phyloP scores from a whole-genome alignment of 2,329 filamentous ascomycete genomes.

The Fusarium ambrosium region DNA sequence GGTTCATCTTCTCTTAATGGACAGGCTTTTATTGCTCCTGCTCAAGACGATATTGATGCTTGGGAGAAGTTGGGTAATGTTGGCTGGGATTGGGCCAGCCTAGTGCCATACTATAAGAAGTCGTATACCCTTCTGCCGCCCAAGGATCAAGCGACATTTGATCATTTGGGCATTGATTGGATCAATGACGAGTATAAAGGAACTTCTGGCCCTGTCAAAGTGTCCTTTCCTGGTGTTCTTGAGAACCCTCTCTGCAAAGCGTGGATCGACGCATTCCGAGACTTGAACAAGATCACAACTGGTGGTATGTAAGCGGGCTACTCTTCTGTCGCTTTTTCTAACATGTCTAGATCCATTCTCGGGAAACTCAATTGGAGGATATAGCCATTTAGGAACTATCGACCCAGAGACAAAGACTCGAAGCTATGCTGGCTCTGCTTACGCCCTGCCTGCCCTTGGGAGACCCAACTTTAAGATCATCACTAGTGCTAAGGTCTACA shows the following conservation, averaged over 20 bases:
- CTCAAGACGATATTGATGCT: neutral
- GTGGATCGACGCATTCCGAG: neutral
- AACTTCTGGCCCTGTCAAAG: neutral
- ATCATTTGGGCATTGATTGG: neutral
- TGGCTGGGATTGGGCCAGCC: constrained; percentile 5
- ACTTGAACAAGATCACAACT: neutral
- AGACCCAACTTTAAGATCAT: neutral
- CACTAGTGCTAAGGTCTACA: neutral
- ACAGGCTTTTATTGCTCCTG: neutral
- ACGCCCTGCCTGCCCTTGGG: neutral
- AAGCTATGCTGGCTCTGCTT: neutral
- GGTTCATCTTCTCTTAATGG: constrained; percentile 6
- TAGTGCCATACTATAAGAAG: neutral
- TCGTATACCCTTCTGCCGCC: neutral
- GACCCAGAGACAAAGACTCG: neutral
- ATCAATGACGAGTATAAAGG: neutral
- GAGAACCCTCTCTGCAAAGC: neutral
- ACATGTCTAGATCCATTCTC: neutral
- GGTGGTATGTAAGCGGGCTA: neutral
- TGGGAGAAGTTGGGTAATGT: constrained; percentile 1
- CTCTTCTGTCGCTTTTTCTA: neutral
- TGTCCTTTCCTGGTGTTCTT: neutral
- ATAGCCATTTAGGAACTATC: neutral
- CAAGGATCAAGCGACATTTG: neutral
- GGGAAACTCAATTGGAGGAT: neutral